Base-by-base conservation (phyloP, 306 rosid genomes). In the Oxytropis ochrocephala region DNA sequence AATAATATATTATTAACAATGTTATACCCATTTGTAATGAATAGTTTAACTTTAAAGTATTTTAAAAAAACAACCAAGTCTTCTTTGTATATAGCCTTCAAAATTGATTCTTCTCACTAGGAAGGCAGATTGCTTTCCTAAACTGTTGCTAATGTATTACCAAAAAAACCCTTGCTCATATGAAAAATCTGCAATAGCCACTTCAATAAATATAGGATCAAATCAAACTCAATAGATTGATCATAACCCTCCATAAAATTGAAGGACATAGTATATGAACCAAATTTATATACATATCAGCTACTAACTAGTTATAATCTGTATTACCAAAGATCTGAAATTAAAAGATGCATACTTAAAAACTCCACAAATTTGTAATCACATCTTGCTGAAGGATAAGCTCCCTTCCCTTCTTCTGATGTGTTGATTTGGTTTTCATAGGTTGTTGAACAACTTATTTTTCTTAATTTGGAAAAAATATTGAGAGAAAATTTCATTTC, bases 1-100 rank as follows among this genome's bases (percentile, higher is more conserved):
- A 32, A 74, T 44, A 51, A 50, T 67, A 73, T 67, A 27, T 61
- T 54, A 17, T 35, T 51, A 69, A 64, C 19, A 27, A 52, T n/a
- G 35, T 9, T 52, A 51, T 52, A 21, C 46, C 59, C 17, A 51
- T 57, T 39, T 36, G 47, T 35, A 46, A 36, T 47, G 49, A 19
- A 52, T 56, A 72, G 58, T 59, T 19, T 7, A 27, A 63, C 19
- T 42, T 69, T 39, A 5, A 48, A 67, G 36, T 16, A 58, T 13
- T 13, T 16, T 16, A 12, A 11, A 17, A 68, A 36, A 6, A 63
- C 5, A 53, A 19, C 12, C 12, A 42, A 67, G 54, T 47, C 46
- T 7, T 18, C 57, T 32, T 50, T 17, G 49, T 12, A 16, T 0
- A 36, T 46, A 66, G 32, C 67, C 41, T 49, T 43, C 57, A 43